Percentiles rank a stretch among this genome's conserved stretches.
These are phyloP conservation scores for Lecanoromycetidae sp. DNA, from an alignment of 2,329 filamentous ascomycete genomes.

Conservation along the genomic window DNA sequence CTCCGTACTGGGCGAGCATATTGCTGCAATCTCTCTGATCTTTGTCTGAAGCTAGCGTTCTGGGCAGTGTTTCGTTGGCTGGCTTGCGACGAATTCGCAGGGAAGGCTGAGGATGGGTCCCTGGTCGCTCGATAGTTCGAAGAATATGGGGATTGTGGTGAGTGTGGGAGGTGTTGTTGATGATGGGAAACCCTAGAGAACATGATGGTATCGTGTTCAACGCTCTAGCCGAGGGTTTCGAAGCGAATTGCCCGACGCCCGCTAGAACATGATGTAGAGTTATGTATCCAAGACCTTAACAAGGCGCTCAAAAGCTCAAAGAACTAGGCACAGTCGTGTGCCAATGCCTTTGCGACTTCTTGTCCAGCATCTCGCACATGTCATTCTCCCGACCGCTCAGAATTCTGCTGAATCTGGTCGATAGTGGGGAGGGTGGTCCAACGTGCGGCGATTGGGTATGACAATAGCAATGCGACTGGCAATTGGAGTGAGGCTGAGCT, in stretches of 20 bases:
- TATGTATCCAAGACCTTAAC: neutral
- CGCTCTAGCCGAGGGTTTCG: neutral
- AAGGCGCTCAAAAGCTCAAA: slow-evolving; percentile 1
- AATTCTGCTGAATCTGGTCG: slow-evolving; percentile 5
- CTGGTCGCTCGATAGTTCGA: neutral
- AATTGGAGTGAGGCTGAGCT: too few relatives aligned
- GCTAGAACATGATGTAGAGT: slow-evolving; percentile 4
- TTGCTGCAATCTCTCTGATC: slow-evolving; percentile 13
- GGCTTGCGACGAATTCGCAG: neutral
- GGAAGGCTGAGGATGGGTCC: neutral
- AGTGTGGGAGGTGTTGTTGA: slow-evolving; percentile 13
- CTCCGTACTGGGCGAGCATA: slow-evolving; percentile 16
- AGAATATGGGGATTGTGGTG: slow-evolving; percentile 2
- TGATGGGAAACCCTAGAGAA: slow-evolving; percentile 13
- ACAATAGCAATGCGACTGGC: too few relatives aligned
- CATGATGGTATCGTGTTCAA: slow-evolving; percentile 9
- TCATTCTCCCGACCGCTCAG: slow-evolving; percentile 13
- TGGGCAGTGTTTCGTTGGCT: neutral
- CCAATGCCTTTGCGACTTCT: slow-evolving; percentile 18
- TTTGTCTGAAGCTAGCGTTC: slow-evolving; percentile 9
- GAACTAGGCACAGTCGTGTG: slow-evolving; percentile 9
- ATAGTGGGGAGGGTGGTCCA: slow-evolving; percentile 2
- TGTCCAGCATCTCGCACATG: slow-evolving; percentile 12
- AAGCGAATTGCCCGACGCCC: slow-evolving; percentile 1
- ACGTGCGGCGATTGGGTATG: too few relatives aligned